Conservation (phyloP, 164 flowering plant genomes). For the Vitis rotundifolia region DNA sequence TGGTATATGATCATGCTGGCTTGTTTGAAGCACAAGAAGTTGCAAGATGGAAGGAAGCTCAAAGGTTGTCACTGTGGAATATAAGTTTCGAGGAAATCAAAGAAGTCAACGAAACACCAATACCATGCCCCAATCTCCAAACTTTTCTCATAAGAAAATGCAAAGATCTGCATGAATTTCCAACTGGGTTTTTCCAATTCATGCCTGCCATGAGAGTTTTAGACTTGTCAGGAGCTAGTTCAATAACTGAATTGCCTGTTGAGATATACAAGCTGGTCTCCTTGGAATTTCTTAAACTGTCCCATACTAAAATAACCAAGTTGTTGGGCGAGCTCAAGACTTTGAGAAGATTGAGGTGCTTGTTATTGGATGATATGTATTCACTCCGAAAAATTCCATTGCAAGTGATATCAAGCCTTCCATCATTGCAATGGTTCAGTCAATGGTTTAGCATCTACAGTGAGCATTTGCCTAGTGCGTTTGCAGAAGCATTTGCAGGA, state of each 20-base stretch:
- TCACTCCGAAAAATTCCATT: neutral
- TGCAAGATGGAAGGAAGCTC: neutral
- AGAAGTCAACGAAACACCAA: neutral
- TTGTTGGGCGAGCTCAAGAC: conserved; percentile 3
- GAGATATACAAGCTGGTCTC: too few relatives aligned
- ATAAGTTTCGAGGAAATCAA: neutral
- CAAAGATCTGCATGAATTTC: too few relatives aligned
- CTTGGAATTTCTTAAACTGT: conserved; percentile 13
- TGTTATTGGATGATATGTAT: neutral
- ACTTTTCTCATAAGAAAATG: too few relatives aligned
- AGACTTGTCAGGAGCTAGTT: too few relatives aligned
- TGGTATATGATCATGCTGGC: neutral
- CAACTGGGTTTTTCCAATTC: too few relatives aligned
- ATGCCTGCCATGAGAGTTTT: too few relatives aligned
- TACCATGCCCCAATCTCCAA: neutral
- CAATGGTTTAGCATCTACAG: neutral
- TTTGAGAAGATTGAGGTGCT: conserved; percentile 4
- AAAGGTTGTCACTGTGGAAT: neutral
- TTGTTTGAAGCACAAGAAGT: neutral
- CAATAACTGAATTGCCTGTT: too few relatives aligned
- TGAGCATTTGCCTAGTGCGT: neutral
- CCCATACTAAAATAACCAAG: neutral
- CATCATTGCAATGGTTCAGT: conserved; percentile 1
- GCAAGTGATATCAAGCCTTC: conserved; percentile 6
- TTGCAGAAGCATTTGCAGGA: too few relatives aligned